Base-by-base conservation (phyloP, 2,329 filamentous ascomycete species). In the Pseudogymnoascus sp. region DNA sequence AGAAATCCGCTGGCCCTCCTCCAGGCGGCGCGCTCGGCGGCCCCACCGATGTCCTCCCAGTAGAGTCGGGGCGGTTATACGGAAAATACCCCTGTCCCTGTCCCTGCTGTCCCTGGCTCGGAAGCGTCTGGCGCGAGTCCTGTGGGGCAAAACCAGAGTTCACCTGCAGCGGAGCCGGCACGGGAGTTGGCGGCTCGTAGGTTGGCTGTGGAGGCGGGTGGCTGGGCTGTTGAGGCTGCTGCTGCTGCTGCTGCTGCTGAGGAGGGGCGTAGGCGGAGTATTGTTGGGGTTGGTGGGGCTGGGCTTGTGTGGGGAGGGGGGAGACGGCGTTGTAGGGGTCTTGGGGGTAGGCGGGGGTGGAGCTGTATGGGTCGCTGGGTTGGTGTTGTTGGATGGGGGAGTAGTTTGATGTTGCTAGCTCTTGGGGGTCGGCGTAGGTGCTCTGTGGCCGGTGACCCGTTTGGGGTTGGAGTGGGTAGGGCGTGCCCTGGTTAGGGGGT, bases 361-460 rank as follows among this genome's bases (percentile, higher is more conserved):
- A 69, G 23, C 66, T 67, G 47, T 73, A 73, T 16, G 67, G 50
- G n/a, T 73, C 50, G 76, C 76, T 66, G 71, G 75, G 31, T 79
- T 80, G 71, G 33, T 69, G 67, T 47, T 67, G 66, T 44, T 82
- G 79, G 40, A 89, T 81, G 44, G 89, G 89, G 3, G 88, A 89
- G 70, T 92, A 92, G 8, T 84, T 84, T 0, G 88, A 89, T 0
- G 89, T 91, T 25, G 89, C 87, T 56, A 93, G 79, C 75, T 93
- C 90, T 75, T 92, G 90, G 0, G 89, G 85, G 66, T 85, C 84
- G 28, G 86, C 85, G 69, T 88, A 89, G 10, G 84, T 88, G 73
- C 85, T 88, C 70, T 86, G 83, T 3, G 85, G 86, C 14, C 82
- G 84, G 63, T 83, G 84, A 63, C 74, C 75, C 16, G 72, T 75